phyloP scores from a whole-genome alignment of 75 land plant genomes.

The Sequoiadendron giganteum region DNA sequence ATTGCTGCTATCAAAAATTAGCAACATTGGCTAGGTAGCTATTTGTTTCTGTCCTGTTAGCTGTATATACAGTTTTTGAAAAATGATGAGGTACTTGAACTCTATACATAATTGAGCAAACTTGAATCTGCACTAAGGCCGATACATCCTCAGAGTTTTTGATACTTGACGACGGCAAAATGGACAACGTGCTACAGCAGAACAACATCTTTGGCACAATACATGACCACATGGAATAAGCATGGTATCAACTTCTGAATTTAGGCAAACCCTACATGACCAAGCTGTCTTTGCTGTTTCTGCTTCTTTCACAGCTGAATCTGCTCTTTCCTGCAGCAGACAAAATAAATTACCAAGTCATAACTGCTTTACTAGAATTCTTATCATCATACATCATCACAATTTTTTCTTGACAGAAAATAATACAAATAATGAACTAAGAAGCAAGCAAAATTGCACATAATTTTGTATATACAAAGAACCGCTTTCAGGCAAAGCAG shows the following conservation, averaged over 20 bases:
- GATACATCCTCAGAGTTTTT: conserved; percentile 48
- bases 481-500: neutral
- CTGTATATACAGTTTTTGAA: neutral
- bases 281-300: conserved; percentile 83
- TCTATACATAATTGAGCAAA: neutral
- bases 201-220: conserved; percentile 70
- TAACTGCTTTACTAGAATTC: neutral
- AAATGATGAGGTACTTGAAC: neutral
- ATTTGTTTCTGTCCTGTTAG: neutral
- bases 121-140: conserved; percentile 37
- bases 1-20: neutral
- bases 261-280: conserved; percentile 80
- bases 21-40: neutral
- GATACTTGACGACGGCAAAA: conserved; percentile 80
- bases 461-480: neutral
- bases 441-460: neutral
- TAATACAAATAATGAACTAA: neutral
- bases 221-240: conserved; percentile 93
- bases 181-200: conserved; percentile 80
- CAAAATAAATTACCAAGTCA: neutral
- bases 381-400: neutral
- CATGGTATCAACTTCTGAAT: conserved; percentile 59
- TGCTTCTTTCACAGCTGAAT: conserved; percentile 74
- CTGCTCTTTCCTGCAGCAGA: conserved; percentile 70
- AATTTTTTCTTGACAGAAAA: neutral